These are phyloP conservation scores for Solanum lignicaule DNA, from an alignment of 257 asterid genomes.

Conservation along the genomic window DNA sequence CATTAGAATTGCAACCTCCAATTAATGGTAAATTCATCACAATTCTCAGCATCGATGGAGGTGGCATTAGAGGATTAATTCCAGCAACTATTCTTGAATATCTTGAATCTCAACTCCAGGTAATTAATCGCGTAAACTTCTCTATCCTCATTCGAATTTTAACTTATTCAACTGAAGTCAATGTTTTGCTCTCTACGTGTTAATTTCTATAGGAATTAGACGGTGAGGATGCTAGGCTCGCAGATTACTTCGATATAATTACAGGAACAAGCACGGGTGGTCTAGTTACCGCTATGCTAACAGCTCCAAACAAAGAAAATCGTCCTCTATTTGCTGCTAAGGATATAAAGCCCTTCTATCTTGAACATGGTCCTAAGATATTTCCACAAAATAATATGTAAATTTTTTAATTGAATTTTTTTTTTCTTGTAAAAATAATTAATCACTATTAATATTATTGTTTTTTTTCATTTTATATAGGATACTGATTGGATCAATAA, in stretches of 20 bases:
- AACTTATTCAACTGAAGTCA: neutral
- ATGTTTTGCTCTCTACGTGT: neutral
- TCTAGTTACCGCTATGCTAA: conserved; percentile 51
- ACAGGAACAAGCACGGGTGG: conserved; percentile 68
- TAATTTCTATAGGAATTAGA: conserved; percentile 24
- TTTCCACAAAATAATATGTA: conserved; percentile 41
- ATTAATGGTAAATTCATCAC: conserved; percentile 21
- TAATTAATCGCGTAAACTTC: neutral
- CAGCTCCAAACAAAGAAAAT: conserved; percentile 36
- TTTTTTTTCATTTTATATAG: neutral
- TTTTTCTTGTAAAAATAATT: neutral
- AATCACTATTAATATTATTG: neutral
- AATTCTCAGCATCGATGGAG: conserved; percentile 64
- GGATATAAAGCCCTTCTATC: conserved; percentile 52
- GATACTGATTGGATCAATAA: neutral
- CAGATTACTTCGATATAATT: conserved; percentile 49
- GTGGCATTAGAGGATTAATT: conserved; percentile 48
- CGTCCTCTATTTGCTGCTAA: conserved; percentile 51
- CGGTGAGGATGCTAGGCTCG: conserved; percentile 33
- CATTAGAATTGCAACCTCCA: conserved; percentile 15
- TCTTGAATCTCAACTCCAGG: neutral
- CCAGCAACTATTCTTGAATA: conserved; percentile 35
- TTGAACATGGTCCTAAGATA: conserved; percentile 43
- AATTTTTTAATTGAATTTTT: neutral
- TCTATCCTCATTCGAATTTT: no score